Conservation (phyloP, 345 rosid genomes). For the Gossypium mustelinum region DNA sequence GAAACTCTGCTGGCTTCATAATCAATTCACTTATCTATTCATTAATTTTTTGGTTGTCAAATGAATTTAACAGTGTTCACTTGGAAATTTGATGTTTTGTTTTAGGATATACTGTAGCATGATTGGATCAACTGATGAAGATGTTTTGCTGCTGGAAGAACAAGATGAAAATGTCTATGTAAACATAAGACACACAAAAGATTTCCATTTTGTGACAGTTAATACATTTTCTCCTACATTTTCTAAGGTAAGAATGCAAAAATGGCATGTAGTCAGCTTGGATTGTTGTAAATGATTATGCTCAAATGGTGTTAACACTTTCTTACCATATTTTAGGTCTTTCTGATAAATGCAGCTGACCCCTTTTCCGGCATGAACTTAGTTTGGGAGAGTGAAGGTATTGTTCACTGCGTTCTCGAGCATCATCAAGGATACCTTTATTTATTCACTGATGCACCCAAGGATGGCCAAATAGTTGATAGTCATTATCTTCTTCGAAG, state of each 20-base stretch:
- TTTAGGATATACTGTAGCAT: slow-evolving; percentile 72
- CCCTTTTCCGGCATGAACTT: slow-evolving; percentile 71
- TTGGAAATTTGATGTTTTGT: slow-evolving; percentile 7
- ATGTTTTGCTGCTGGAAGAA: slow-evolving; percentile 78
- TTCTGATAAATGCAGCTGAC: slow-evolving; percentile 89
- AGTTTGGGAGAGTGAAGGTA: slow-evolving; percentile 84
- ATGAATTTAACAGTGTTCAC: slow-evolving; percentile 8
- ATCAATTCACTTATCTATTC: slow-evolving; percentile 11
- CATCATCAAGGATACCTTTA: slow-evolving; percentile 86
- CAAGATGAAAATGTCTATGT: slow-evolving; percentile 58
- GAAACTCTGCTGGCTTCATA: slow-evolving; percentile 5
- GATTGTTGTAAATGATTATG: slow-evolving; percentile 6
- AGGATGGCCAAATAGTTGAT: slow-evolving; percentile 50
- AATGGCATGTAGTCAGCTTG: neutral
- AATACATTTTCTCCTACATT: slow-evolving; percentile 63
- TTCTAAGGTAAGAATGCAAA: slow-evolving; percentile 56
- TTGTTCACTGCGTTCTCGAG: slow-evolving; percentile 78
- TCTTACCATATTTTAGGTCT: slow-evolving; percentile 71
- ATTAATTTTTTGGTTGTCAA: neutral
- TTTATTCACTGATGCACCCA: slow-evolving; percentile 78
- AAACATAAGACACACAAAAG: slow-evolving; percentile 75
- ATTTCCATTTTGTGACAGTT: slow-evolving; percentile 66
- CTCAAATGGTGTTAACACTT: slow-evolving; percentile 14
- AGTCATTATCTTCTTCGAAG: slow-evolving; percentile 77
- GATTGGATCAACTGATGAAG: slow-evolving; percentile 90